phyloP scores from a whole-genome alignment of 2,329 filamentous ascomycete species.

The Harringtonia lauricola region DNA sequence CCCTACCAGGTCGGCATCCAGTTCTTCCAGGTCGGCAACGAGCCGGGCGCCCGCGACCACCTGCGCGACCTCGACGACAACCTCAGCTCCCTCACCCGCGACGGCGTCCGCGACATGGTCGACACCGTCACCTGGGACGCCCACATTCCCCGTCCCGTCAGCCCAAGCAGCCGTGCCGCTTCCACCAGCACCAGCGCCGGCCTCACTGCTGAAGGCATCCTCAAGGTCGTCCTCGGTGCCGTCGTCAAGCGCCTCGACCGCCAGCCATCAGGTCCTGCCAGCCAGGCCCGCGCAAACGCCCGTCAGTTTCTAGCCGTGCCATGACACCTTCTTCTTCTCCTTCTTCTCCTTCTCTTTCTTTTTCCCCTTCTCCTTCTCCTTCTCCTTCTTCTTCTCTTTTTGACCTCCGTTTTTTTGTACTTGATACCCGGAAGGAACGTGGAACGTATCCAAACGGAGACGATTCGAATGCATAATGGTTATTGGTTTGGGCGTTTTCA shows the following conservation, averaged over 20 bases:
- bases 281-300: neutral
- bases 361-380: neutral
- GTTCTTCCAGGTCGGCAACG: constrained; percentile 87
- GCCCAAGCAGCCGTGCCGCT: constrained; percentile 7
- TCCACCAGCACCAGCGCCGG: constrained; percentile 11
- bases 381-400: neutral
- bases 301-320: neutral
- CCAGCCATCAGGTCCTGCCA: neutral
- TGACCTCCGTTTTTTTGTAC: no score
- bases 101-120: constrained; percentile 66
- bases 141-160: constrained; percentile 22
- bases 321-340: neutral
- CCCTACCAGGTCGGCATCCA: constrained; percentile 83
- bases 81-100: constrained; percentile 38
- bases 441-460: no score
- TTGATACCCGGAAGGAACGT: no score
- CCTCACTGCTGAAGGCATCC: constrained; percentile 58
- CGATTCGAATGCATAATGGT: no score
- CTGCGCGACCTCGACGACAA: constrained; percentile 68
- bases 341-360: neutral
- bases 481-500: no score
- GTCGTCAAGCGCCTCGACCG: constrained; percentile 38
- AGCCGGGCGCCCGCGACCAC: constrained; percentile 50
- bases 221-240: constrained; percentile 74
- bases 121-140: constrained; percentile 72